Percentiles rank a stretch among this genome's conserved stretches.
Conservation (phyloP, 2,329 filamentous ascomycete genomes). For the Penicillium sp. region DNA sequence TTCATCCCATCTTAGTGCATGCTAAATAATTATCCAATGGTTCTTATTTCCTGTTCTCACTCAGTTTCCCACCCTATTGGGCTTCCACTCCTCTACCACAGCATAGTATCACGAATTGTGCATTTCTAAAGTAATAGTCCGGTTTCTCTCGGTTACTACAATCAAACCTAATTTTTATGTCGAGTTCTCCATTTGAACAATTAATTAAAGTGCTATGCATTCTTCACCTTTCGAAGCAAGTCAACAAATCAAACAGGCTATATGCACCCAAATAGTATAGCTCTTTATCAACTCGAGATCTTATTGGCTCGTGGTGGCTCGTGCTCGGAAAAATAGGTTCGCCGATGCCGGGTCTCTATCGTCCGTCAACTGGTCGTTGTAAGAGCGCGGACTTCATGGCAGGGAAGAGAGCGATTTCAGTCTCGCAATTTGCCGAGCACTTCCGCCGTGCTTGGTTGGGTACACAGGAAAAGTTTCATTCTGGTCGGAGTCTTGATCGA, state of each 20-base stretch:
- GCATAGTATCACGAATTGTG: too few relatives aligned
- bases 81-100: too few relatives aligned
- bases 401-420: slow-evolving; percentile 28
- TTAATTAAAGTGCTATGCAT: too few relatives aligned
- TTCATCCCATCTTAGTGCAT: too few relatives aligned
- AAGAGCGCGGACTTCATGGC: slow-evolving; percentile 14
- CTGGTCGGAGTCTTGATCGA: slow-evolving; percentile 12
- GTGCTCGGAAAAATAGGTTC: background rate
- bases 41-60: too few relatives aligned
- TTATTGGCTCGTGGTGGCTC: background rate
- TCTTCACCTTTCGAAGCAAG: too few relatives aligned
- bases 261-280: background rate
- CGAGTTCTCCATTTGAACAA: too few relatives aligned
- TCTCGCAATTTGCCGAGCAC: slow-evolving; percentile 34
- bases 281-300: background rate
- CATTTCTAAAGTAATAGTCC: too few relatives aligned
- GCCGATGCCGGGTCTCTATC: background rate
- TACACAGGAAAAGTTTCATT: slow-evolving; percentile 18
- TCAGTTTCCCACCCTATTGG: too few relatives aligned
- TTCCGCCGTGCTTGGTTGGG: slow-evolving; percentile 38
- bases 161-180: too few relatives aligned
- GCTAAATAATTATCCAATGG: too few relatives aligned
- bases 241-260: background rate
- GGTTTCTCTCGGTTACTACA: too few relatives aligned
- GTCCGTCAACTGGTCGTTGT: background rate